Evolutionary conservation across 345 rosid genomes (phyloP), one percentile per base, ranked within the genome.

Genomic region (Firmiana major): DNA sequence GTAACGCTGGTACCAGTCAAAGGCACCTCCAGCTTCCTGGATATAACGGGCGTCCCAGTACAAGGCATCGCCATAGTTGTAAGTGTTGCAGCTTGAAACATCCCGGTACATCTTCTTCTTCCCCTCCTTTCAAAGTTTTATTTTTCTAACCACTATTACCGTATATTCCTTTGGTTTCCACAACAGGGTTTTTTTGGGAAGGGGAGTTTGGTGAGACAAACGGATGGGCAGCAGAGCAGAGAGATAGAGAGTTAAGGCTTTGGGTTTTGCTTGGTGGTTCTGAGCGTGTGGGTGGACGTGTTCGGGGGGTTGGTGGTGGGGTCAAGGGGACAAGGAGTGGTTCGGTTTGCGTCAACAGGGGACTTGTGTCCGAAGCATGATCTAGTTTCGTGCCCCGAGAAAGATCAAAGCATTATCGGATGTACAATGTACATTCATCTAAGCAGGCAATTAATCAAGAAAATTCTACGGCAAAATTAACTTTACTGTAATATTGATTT

Each of bases 1-100:
- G 89, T 95, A 95, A 19, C 94, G 92, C 86, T 95, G 98, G 85
- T 95, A 95, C 99, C 99, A 93, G 75, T 95, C 98, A 63, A 92
- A 95, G 49, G 90, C 86, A 53, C 90, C 90, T 7, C 85, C 90
- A 16, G 46, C 72, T 62, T 92, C 98, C 81, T 89, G 89, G 31
- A 87, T 84, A 84, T 93, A 95, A 42, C 99, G 91, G 8, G 92
- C 87, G 86, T 95, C 93, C 99, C 97, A 95, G 60, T 95, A 93
- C 67, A 83, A 63, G 67, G 97, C 92, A 64, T 95, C 98, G 34
- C 99, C 98, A 66, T 95, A 95, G 83, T 93, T 89, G 89, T 90
- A 93, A 34, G 97, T 87, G 84, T 88, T 93, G 89, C 86, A 93
- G 93, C 86, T 89, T 26, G 94, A 87, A 38, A 82, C 88, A 78